phyloP scores from a whole-genome alignment of 345 rosid species.

The Trapa incisa region DNA sequence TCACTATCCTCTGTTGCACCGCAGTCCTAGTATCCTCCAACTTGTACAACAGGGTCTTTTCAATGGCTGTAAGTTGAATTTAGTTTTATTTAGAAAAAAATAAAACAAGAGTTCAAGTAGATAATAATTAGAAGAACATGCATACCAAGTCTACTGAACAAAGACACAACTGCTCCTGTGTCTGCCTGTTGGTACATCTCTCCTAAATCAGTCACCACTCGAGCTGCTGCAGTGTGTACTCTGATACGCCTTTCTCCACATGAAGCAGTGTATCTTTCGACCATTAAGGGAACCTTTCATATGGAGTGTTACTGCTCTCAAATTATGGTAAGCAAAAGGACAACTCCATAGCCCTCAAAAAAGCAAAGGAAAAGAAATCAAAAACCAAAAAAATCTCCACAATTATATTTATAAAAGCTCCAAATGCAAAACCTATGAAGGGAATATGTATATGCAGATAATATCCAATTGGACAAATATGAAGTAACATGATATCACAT shows the following conservation, averaged over 20 bases:
- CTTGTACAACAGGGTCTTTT: conserved; percentile 72
- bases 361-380: too few species aligned
- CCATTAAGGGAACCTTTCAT: conserved; percentile 32
- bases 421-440: too few species aligned
- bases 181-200: conserved; percentile 97
- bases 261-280: conserved; percentile 83
- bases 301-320: not conserved
- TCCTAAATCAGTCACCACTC: conserved; percentile 82
- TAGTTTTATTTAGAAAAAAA: not conserved
- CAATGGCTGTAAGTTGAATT: conserved; percentile 54
- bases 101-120: not conserved
- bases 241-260: conserved; percentile 99
- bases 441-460: too few species aligned
- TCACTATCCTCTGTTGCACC: conserved; percentile 70
- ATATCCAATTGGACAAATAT: too few species aligned
- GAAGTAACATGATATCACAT: too few species aligned
- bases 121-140: conserved; percentile 13
- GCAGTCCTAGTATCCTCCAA: conserved; percentile 83
- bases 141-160: conserved; percentile 76
- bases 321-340: too few species aligned
- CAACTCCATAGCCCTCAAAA: too few species aligned
- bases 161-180: conserved; percentile 73
- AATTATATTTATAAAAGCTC: too few species aligned
- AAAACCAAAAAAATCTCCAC: too few species aligned
- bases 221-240: conserved; percentile 87